A percentile compares a stretch with the other conserved stretches of the same genome.
Evolutionary conservation across 2,329 filamentous ascomycete species (phyloP).

Genomic region (Rhinocladiella mackenziei): DNA sequence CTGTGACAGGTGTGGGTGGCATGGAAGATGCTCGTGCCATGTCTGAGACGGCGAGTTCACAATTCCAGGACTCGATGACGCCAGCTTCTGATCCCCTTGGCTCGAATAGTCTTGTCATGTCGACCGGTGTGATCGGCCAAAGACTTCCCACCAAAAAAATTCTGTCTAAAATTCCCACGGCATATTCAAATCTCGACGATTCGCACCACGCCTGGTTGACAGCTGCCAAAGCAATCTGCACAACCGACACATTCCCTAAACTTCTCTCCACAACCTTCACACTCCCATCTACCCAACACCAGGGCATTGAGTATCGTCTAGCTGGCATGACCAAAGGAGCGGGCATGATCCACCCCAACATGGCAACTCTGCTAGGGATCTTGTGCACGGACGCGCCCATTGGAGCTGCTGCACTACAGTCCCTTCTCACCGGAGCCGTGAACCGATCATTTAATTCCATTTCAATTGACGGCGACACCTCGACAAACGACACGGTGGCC

Average conservation of each 20-base stretch:
- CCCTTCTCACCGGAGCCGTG: conserved; percentile 68
- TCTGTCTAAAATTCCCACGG: conserved; percentile 71
- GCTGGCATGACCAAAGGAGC: conserved; percentile 97
- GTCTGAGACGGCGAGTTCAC: conserved; percentile 71
- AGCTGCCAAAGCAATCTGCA: conserved; percentile 89
- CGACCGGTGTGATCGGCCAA: conserved; percentile 95
- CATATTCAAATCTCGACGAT: conserved; percentile 65
- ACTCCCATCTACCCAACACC: conserved; percentile 70
- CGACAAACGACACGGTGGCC: conserved; percentile 93
- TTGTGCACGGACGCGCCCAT: conserved; percentile 89
- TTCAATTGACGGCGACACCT: conserved; percentile 93
- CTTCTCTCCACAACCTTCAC: conserved; percentile 79
- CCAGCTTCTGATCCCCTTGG: conserved; percentile 35
- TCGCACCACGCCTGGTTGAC: conserved; percentile 82
- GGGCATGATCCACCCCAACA: conserved; percentile 99
- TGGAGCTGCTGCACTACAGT: conserved; percentile 60
- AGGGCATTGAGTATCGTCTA: conserved; percentile 62
- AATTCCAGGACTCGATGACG: conserved; percentile 43
- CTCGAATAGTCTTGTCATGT: conserved; percentile 86
- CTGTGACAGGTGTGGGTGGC: conserved; percentile 86
- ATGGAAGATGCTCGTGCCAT: conserved; percentile 83
- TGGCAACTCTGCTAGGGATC: conserved; percentile 91
- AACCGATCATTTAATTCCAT: conserved; percentile 93
- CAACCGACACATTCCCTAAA: conserved; percentile 97
- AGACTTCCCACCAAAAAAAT: conserved; percentile 90